Conservation (phyloP, 2,329 filamentous ascomycete genomes). For the Sclerotinia sclerotiorum region DNA sequence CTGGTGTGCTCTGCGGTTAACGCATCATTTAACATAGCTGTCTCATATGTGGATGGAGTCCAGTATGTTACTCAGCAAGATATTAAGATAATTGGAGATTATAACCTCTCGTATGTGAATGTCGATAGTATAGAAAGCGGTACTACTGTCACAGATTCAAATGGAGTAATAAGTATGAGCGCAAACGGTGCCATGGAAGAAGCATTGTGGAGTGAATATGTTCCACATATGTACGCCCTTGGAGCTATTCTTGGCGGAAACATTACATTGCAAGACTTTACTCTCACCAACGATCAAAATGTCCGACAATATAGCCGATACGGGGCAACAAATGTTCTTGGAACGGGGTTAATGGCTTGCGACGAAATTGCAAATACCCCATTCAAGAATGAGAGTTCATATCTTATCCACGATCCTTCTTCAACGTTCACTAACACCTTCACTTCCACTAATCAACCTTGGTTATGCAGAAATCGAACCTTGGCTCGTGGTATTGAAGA, state of each 20-base stretch:
- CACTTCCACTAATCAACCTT: conserved; percentile 7
- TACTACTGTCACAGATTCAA: neutral
- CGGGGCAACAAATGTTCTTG: neutral
- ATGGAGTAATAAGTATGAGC: neutral
- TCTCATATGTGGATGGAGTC: conserved; percentile 21
- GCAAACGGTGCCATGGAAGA: neutral
- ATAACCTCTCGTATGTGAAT: neutral
- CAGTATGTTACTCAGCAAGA: conserved; percentile 3
- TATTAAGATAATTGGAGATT: neutral
- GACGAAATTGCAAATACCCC: neutral
- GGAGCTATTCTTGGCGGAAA: conserved; percentile 6
- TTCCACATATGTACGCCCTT: conserved; percentile 3
- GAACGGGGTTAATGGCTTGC: neutral
- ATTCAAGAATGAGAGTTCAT: conserved; percentile 4
- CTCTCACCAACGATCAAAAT: neutral
- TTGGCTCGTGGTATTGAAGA: conserved; percentile 30
- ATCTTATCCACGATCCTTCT: neutral
- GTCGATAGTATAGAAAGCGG: neutral
- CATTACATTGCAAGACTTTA: neutral
- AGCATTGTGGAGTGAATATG: conserved; percentile 7
- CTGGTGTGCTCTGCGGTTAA: conserved; percentile 27
- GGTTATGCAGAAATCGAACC: conserved; percentile 31
- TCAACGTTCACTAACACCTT: conserved; percentile 2
- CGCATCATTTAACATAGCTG: conserved; percentile 27
- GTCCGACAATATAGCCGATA: neutral